Percentiles rank a stretch among this genome's conserved stretches.
These are phyloP conservation scores for Saprolegnia parasitica DNA, from an alignment of 352 stramenopile species.

Conservation along the genomic window DNA sequence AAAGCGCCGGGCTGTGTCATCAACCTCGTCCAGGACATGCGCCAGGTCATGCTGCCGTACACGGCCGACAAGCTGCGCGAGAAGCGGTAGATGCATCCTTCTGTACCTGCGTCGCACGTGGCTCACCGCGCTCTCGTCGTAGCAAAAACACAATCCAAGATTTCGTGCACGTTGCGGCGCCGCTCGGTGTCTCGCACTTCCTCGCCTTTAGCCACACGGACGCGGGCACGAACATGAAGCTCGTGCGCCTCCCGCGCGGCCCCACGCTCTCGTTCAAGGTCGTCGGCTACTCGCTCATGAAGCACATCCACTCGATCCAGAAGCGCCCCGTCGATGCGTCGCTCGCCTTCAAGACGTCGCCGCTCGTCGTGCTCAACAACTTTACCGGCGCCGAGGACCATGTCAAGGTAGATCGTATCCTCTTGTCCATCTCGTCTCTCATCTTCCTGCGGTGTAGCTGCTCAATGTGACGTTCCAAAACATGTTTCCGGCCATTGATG, in stretches of 20 bases:
- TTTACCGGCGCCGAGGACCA: slow-evolving; percentile 90
- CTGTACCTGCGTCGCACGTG: not conserved
- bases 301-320: slow-evolving; percentile 90
- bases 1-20: slow-evolving; percentile 72
- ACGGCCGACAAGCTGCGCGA: slow-evolving; percentile 91
- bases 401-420: slow-evolving; percentile 41
- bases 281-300: slow-evolving; percentile 87
- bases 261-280: slow-evolving; percentile 94
- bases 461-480: slow-evolving; percentile 99
- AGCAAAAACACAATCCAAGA: slow-evolving; percentile 90
- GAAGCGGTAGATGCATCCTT: slow-evolving; percentile 44
- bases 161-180: slow-evolving; percentile 84
- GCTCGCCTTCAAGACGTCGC: slow-evolving; percentile 83
- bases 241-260: slow-evolving; percentile 90
- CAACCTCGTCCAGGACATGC: slow-evolving; percentile 88
- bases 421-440: not conserved
- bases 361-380: slow-evolving; percentile 98
- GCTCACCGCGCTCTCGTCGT: not conserved
- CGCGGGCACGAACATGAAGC: slow-evolving; percentile 90
- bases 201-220: slow-evolving; percentile 94
- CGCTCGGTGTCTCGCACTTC: slow-evolving; percentile 96
- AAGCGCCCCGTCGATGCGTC: slow-evolving; percentile 87
- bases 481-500: slow-evolving; percentile 98
- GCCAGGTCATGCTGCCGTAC: slow-evolving; percentile 93
- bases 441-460: slow-evolving; percentile 81